phyloP scores from a whole-genome alignment of 192 early-diverging fungal species.

The Gryganskiella cystojenkinii region DNA sequence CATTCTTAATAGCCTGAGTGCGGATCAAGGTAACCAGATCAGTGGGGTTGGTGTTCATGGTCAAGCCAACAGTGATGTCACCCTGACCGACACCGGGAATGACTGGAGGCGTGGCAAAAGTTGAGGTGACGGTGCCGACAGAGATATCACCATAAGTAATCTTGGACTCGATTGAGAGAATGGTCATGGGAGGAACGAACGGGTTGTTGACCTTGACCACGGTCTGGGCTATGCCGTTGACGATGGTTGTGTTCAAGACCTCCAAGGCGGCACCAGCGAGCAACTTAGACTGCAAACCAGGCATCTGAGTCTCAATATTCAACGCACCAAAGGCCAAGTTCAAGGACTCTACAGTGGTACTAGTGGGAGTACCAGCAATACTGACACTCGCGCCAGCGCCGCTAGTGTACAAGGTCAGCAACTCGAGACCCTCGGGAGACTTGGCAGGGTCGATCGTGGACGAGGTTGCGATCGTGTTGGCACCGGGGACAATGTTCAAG shows the following conservation, averaged over 20 bases:
- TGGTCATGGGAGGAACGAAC: slow-evolving; percentile 52
- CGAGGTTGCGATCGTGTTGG: slow-evolving; percentile 43
- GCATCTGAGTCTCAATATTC: slow-evolving; percentile 49
- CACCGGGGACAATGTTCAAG: slow-evolving; percentile 52
- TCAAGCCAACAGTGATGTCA: slow-evolving; percentile 37
- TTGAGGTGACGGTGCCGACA: slow-evolving; percentile 52
- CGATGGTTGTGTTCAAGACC: slow-evolving; percentile 35
- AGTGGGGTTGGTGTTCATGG: slow-evolving; percentile 56
- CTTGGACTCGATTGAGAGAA: slow-evolving; percentile 45
- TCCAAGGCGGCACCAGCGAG: slow-evolving; percentile 39
- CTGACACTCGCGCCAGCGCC: slow-evolving; percentile 40
- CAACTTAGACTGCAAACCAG: slow-evolving; percentile 49
- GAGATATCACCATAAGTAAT: slow-evolving; percentile 43
- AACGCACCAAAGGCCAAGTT: slow-evolving; percentile 40
- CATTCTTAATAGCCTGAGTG: slow-evolving; percentile 36
- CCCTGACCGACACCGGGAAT: slow-evolving; percentile 28
- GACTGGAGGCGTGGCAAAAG: slow-evolving; percentile 48
- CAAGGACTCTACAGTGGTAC: slow-evolving; percentile 54
- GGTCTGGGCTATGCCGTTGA: slow-evolving; percentile 42
- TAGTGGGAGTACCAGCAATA: slow-evolving; percentile 45
- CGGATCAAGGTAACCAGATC: slow-evolving; percentile 49
- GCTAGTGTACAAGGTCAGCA: slow-evolving; percentile 53
- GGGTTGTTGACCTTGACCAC: slow-evolving; percentile 57
- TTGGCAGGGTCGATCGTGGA: slow-evolving; percentile 51
- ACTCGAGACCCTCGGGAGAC: slow-evolving; percentile 43